Conservation (phyloP, 768 basidiomycete species). For the Russula earlei region DNA sequence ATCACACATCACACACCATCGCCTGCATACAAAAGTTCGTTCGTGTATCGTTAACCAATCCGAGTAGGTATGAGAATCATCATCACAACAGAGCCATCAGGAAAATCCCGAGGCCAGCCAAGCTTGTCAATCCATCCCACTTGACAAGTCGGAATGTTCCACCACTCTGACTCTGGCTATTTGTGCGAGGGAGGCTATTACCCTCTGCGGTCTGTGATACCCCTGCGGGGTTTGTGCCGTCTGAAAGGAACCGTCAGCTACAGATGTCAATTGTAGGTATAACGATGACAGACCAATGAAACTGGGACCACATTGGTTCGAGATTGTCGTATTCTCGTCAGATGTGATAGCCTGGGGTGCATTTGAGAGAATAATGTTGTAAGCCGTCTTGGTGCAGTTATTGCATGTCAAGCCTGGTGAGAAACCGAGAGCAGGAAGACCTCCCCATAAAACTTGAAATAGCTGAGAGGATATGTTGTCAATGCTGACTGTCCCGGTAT, state of each 20-base stretch:
- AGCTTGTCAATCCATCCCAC: background rate
- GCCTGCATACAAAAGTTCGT: no score
- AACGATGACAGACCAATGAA: conserved; percentile 24
- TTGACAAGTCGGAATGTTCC: background rate
- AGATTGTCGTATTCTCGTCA: conserved; percentile 16
- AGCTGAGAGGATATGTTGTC: background rate
- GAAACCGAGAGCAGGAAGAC: conserved; percentile 12
- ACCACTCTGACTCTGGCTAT: background rate
- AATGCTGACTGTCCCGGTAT: conserved; percentile 5
- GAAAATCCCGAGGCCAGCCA: background rate
- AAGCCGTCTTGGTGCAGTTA: conserved; percentile 28
- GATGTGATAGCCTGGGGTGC: conserved; percentile 21
- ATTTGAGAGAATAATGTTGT: conserved; percentile 23
- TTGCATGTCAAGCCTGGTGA: no score
- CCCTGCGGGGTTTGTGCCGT: conserved; percentile 23
- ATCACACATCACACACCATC: no score
- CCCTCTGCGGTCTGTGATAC: conserved; percentile 23
- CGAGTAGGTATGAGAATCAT: no score
- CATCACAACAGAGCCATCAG: background rate
- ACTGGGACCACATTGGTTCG: conserved; percentile 24
- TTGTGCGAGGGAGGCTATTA: background rate
- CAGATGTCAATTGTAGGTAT: background rate
- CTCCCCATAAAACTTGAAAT: conserved; percentile 5
- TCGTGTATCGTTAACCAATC: no score
- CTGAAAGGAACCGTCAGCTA: conserved; percentile 17